Evolutionary conservation across 192 early-diverging fungal species (phyloP).

Genomic region (Linnemannia schmuckeri): DNA sequence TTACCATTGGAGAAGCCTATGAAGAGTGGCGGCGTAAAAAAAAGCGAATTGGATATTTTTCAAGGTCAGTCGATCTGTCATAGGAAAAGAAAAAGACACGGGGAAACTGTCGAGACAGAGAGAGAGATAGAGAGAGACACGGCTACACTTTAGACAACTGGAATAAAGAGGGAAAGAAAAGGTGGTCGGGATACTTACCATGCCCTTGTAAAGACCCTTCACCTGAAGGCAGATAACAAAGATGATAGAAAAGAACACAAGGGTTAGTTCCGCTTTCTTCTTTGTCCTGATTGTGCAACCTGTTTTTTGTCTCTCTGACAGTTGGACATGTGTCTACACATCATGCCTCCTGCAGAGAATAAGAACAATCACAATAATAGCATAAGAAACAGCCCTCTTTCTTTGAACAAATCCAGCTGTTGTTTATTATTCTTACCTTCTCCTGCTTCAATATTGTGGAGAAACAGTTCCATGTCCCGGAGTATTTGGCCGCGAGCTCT

Average conservation of each 20-base stretch:
- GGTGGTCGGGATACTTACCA: conserved; percentile 52
- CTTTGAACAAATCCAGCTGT: too few relatives aligned
- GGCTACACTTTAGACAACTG: not conserved
- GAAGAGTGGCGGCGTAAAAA: not conserved
- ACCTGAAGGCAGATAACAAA: conserved; percentile 42
- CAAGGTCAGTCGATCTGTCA: conserved; percentile 16
- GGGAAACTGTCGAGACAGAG: not conserved
- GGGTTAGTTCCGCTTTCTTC: not conserved
- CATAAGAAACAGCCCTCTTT: not conserved
- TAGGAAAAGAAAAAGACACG: not conserved
- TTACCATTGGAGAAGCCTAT: conserved; percentile 69
- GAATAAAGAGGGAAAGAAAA: not conserved
- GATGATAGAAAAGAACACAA: not conserved
- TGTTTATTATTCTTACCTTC: conserved; percentile 53
- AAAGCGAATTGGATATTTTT: not conserved
- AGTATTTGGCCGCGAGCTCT: conserved; percentile 63
- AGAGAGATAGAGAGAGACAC: not conserved
- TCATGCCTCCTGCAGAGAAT: not conserved
- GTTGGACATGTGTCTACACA: not conserved
- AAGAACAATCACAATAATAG: not conserved
- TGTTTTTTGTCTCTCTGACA: not conserved
- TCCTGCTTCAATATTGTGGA: conserved; percentile 65
- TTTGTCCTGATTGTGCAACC: conserved; percentile 19
- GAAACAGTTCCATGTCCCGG: conserved; percentile 72
- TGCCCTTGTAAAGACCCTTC: conserved; percentile 70